Conservation (phyloP, 2,329 filamentous ascomycete species). For the Aureobasidium vineae region DNA sequence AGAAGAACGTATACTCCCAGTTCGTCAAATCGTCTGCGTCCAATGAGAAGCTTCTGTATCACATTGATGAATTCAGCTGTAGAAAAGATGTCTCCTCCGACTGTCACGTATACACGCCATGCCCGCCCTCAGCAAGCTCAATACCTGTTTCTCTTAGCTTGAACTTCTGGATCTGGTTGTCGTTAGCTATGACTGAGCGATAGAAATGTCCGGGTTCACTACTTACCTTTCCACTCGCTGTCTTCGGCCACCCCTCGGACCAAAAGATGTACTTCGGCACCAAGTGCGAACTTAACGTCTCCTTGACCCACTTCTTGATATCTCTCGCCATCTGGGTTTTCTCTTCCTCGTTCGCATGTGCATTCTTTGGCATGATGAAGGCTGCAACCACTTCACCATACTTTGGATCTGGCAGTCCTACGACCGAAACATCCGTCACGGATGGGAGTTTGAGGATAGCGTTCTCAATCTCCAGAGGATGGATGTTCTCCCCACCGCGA, state of each 20-base stretch:
- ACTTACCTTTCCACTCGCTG: constrained; percentile 76
- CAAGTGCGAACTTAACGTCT: constrained; percentile 68
- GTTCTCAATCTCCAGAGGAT: constrained; percentile 90
- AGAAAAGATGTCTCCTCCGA: background rate
- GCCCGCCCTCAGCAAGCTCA: constrained; percentile 45
- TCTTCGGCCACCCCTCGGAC: constrained; percentile 83
- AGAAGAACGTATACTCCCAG: background rate
- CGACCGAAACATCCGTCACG: constrained; percentile 61
- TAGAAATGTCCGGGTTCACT: too few species aligned
- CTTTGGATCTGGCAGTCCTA: constrained; percentile 75
- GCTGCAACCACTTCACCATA: constrained; percentile 87
- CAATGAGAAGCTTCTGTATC: background rate
- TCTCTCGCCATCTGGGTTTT: constrained; percentile 50
- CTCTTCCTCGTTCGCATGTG: constrained; percentile 37
- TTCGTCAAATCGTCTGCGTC: background rate
- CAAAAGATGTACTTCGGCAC: constrained; percentile 91
- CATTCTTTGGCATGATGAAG: constrained; percentile 63
- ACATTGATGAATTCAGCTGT: too few species aligned
- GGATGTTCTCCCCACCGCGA: constrained; percentile 91
- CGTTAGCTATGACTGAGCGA: background rate
- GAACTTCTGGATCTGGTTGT: constrained; percentile 74
- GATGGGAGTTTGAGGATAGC: background rate
- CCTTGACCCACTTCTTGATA: constrained; percentile 69
- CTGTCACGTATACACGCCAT: background rate
- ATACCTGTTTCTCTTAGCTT: constrained; percentile 69